phyloP scores from a whole-genome alignment of 1,139 yeast genomes.

The Hemisphaericaspora xylofermentans region DNA sequence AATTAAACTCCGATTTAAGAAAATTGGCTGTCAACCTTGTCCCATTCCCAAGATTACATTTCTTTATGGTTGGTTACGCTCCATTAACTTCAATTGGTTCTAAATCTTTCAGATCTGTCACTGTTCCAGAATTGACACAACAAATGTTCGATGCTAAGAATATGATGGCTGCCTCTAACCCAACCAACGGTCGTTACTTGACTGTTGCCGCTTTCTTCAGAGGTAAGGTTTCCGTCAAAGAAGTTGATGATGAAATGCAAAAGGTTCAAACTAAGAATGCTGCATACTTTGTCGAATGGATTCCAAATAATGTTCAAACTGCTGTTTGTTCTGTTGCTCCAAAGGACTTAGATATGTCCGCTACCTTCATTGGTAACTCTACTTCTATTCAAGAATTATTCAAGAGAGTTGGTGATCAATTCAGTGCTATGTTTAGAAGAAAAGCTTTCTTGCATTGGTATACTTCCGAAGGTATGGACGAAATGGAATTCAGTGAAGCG shows the following conservation, averaged over 20 bases:
- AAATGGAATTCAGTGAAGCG: conserved; percentile 89
- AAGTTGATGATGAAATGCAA: conserved; percentile 91
- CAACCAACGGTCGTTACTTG: conserved; percentile 84
- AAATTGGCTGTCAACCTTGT: conserved; percentile 90
- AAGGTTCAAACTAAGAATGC: conserved; percentile 81
- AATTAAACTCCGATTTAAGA: conserved; percentile 86
- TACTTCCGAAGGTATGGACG: conserved; percentile 94
- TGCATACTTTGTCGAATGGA: conserved; percentile 90
- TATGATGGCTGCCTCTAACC: conserved; percentile 96
- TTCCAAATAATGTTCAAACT: conserved; percentile 93
- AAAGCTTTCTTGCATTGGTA: conserved; percentile 97
- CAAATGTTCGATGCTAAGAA: conserved; percentile 90
- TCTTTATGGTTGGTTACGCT: conserved; percentile 93
- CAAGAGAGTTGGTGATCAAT: conserved; percentile 86
- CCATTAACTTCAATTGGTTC: conserved; percentile 82
- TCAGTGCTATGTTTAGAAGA: conserved; percentile 89
- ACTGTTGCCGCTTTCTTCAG: conserved; percentile 95
- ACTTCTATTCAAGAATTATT: conserved; percentile 90
- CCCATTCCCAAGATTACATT: conserved; percentile 92
- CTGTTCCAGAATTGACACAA: conserved; percentile 89
- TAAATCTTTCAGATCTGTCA: conserved; percentile 76
- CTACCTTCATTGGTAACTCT: conserved; percentile 89
- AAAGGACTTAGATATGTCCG: conserved; percentile 80
- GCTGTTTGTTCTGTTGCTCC: conserved; percentile 92
- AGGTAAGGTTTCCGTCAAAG: conserved; percentile 88